Conservation (phyloP, 352 stramenopile species). For the Bremia lactucae region DNA sequence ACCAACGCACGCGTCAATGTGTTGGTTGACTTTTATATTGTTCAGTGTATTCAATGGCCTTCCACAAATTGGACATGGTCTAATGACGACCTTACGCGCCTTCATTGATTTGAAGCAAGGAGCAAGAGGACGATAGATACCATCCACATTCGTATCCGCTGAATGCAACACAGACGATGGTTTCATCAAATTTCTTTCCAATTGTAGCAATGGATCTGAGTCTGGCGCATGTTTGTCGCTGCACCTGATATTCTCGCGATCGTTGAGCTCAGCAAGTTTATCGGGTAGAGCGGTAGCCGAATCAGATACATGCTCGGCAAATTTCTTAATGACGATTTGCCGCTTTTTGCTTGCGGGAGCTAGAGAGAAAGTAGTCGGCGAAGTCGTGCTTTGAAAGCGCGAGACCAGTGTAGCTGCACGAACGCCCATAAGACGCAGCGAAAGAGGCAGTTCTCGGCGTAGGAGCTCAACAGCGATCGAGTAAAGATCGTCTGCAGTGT, state of each 20-base stretch:
- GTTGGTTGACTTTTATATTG: conserved; percentile 47
- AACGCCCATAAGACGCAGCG: conserved; percentile 52
- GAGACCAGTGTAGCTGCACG: conserved; percentile 38
- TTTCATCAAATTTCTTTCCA: not conserved
- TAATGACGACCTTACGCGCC: conserved; percentile 12
- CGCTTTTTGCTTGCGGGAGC: conserved; percentile 18
- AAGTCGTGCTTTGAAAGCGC: conserved; percentile 5
- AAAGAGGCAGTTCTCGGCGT: conserved; percentile 55
- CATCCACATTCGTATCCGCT: conserved; percentile 4
- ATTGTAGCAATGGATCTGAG: not conserved
- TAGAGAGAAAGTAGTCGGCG: conserved; percentile 1
- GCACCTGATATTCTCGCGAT: not conserved
- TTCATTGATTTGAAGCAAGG: not conserved
- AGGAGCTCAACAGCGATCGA: conserved; percentile 36
- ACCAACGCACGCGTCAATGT: conserved; percentile 47
- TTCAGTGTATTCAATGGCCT: conserved; percentile 39
- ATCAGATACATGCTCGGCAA: conserved; percentile 15
- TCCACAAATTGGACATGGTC: conserved; percentile 38
- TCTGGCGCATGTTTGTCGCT: not conserved
- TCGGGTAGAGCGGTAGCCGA: not conserved
- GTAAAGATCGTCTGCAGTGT: conserved; percentile 36
- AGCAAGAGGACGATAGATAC: conserved; percentile 3
- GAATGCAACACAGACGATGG: not conserved
- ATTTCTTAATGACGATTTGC: conserved; percentile 39
- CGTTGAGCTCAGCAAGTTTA: not conserved